Evolutionary conservation across 129 eudicot genomes (phyloP).

Genomic region (Centrapalus pauciflorus): DNA sequence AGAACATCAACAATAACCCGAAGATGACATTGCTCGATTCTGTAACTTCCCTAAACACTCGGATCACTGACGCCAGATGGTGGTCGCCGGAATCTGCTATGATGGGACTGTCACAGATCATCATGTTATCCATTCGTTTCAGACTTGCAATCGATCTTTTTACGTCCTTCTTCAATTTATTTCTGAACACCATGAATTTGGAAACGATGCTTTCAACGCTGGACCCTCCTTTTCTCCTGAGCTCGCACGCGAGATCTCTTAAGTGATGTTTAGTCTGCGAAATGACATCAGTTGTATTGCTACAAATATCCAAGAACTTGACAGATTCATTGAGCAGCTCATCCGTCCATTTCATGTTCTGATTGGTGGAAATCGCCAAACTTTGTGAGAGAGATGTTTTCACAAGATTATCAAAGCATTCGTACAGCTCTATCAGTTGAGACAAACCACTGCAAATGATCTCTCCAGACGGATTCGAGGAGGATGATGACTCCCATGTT

Average conservation of each 20-base stretch:
- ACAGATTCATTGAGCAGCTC: conserved; percentile 27
- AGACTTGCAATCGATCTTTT: conserved; percentile 9
- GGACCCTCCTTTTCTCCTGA: conserved; percentile 22
- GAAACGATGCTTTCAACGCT: conserved; percentile 10
- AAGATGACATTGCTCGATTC: conserved; percentile 16
- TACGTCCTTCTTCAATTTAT: conserved; percentile 20
- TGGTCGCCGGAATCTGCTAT: conserved; percentile 9
- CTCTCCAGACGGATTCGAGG: conserved; percentile 23
- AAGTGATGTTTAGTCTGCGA: conserved; percentile 10
- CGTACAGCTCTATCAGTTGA: conserved; percentile 24
- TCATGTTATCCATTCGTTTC: conserved; percentile 11
- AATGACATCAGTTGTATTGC: conserved; percentile 19
- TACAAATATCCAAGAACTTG: conserved; percentile 28
- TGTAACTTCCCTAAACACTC: conserved; percentile 25
- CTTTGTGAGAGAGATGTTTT: conserved; percentile 11
- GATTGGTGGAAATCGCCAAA: conserved; percentile 7
- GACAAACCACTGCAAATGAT: conserved; percentile 25
- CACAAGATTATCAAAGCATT: conserved; percentile 30
- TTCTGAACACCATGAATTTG: conserved; percentile 19
- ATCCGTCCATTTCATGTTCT: conserved; percentile 20
- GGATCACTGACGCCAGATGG: conserved; percentile 10
- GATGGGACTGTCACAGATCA: not conserved
- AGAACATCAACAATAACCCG: conserved; percentile 8
- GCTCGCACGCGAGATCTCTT: conserved; percentile 18
- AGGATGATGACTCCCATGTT: conserved; percentile 18